Conservation (phyloP, 805 yeast genomes). For the Suhomyces emberorum region DNA sequence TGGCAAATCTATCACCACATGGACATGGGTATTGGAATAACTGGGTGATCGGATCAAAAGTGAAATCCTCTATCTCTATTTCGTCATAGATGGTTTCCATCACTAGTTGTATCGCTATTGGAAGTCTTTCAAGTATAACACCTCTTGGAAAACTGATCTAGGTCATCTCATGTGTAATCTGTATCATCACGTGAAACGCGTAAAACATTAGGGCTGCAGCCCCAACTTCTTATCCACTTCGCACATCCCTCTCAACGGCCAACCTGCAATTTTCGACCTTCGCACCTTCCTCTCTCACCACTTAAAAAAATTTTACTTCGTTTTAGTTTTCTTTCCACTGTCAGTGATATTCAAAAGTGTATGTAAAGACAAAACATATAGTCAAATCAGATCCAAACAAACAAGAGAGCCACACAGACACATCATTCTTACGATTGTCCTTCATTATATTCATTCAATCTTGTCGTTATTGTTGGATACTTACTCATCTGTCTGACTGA, state of each 20-base stretch:
- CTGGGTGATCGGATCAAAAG: slow-evolving; percentile 78
- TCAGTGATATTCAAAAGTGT: slow-evolving; percentile 16
- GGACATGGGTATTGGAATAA: slow-evolving; percentile 95
- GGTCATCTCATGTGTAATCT: background rate
- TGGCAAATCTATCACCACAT: slow-evolving; percentile 93
- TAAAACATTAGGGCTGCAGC: slow-evolving; percentile 10
- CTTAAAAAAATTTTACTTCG: slow-evolving; percentile 10
- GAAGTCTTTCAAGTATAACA: too few species aligned
- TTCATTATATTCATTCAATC: too few species aligned
- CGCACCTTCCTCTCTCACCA: slow-evolving; percentile 1
- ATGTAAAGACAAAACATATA: slow-evolving; percentile 7
- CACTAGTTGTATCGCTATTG: background rate
- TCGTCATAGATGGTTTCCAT: slow-evolving; percentile 82
- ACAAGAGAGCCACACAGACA: background rate
- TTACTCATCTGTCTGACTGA: too few species aligned
- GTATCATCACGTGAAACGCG: background rate
- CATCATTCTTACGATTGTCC: too few species aligned
- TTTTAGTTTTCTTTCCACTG: slow-evolving; percentile 10
- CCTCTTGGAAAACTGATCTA: too few species aligned
- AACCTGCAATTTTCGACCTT: slow-evolving; percentile 2
- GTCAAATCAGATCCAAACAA: slow-evolving; percentile 1
- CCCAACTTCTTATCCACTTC: slow-evolving; percentile 3
- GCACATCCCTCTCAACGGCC: slow-evolving; percentile 1
- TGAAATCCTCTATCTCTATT: slow-evolving; percentile 95
- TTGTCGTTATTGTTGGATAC: too few species aligned